Percentiles rank a stretch among this genome's conserved stretches.
These are phyloP conservation scores for Aspergillus jensenii DNA, from an alignment of 2,329 filamentous ascomycete species.

Conservation along the genomic window DNA sequence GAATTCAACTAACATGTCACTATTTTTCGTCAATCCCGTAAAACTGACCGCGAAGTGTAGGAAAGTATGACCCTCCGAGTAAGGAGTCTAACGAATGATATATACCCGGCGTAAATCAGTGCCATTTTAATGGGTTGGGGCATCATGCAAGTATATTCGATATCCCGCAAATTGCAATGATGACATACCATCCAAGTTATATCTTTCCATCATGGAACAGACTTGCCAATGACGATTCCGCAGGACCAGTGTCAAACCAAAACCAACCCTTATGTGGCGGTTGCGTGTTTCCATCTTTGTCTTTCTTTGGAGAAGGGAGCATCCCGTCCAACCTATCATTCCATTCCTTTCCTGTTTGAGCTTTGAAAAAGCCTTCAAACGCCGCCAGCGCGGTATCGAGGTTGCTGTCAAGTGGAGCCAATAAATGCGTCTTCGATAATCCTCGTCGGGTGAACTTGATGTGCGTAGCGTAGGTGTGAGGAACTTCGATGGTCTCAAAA, in stretches of 20 bases:
- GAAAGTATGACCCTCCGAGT: no score
- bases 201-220: conserved; percentile 17
- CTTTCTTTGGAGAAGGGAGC: conserved; percentile 20
- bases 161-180: not conserved
- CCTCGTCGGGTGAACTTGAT: conserved; percentile 46
- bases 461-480: conserved; percentile 62
- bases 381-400: conserved; percentile 45
- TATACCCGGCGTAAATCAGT: not conserved
- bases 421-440: conserved; percentile 29
- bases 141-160: not conserved
- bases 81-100: not conserved
- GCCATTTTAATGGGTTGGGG: not conserved
- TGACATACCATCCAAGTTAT: not conserved
- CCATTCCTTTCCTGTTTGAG: conserved; percentile 61
- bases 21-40: not conserved
- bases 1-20: not conserved
- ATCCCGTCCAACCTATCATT: conserved; percentile 39
- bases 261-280: conserved; percentile 35
- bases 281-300: conserved; percentile 22
- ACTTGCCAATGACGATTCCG: conserved; percentile 17
- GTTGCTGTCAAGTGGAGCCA: conserved; percentile 33
- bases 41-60: not conserved
- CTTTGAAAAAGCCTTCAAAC: conserved; percentile 60
- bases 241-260: conserved; percentile 21
- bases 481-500: conserved; percentile 63